Conservation (phyloP, 2,329 filamentous ascomycete genomes). For the Nothopassalora personata region DNA sequence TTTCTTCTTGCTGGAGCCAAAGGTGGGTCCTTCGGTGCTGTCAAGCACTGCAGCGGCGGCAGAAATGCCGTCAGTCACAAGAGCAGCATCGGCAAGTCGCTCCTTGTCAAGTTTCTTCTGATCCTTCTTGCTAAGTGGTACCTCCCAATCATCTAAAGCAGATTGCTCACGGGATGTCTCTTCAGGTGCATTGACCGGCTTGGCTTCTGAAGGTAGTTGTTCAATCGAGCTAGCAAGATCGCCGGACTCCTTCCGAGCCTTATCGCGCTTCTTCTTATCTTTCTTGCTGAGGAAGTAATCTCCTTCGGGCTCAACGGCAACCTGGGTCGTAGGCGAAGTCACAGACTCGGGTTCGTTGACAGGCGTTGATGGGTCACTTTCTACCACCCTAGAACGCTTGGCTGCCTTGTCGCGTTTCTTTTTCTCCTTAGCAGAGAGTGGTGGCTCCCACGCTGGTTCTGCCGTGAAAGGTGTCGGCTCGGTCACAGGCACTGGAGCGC, state of each 20-base stretch:
- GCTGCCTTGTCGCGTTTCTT: slow-evolving; percentile 44
- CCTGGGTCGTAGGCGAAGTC: neutral
- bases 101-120: slow-evolving; percentile 41
- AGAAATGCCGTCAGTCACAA: slow-evolving; percentile 26
- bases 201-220: neutral
- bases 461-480: neutral
- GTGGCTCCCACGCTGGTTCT: slow-evolving; percentile 31
- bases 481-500: neutral
- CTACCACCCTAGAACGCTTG: slow-evolving; percentile 21
- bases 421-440: slow-evolving; percentile 33
- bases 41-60: slow-evolving; percentile 22
- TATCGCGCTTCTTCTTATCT: slow-evolving; percentile 45
- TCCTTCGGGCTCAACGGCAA: slow-evolving; percentile 5
- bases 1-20: slow-evolving; percentile 27
- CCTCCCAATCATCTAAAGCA: slow-evolving; percentile 24
- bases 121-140: slow-evolving; percentile 32
- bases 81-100: slow-evolving; percentile 26
- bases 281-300: slow-evolving; percentile 41
- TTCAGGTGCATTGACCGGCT: neutral
- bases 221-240: slow-evolving; percentile 5
- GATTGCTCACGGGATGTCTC: neutral
- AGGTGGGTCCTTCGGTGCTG: slow-evolving; percentile 18
- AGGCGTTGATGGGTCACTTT: slow-evolving; percentile 14
- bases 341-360: slow-evolving; percentile 1
- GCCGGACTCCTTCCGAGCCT: slow-evolving; percentile 24